Conservation (phyloP, 768 basidiomycete species). For the Mycena kentingensis region DNA sequence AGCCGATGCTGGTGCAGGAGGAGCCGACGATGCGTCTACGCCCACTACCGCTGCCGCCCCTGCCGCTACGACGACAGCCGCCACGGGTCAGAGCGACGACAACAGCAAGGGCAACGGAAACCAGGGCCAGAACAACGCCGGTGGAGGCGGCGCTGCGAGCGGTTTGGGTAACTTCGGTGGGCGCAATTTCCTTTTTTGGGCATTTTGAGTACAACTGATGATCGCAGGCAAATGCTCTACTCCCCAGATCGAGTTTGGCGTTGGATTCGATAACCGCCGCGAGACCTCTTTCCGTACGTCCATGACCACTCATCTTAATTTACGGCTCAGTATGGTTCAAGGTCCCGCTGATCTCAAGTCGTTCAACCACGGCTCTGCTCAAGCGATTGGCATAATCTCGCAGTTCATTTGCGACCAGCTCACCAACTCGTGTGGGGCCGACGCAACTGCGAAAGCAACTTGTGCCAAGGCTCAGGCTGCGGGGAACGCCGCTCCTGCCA, state of each 20-base stretch:
- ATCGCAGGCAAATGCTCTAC: conserved; percentile 40
- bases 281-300: conserved; percentile 49
- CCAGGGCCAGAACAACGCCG: no score
- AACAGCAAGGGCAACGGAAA: no score
- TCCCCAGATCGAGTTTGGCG: conserved; percentile 56
- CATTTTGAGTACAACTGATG: no score
- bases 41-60: no score
- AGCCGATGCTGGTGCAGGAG: no score
- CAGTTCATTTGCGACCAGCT: conserved; percentile 58
- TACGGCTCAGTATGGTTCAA: no score
- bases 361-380: conserved; percentile 5
- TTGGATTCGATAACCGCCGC: conserved; percentile 54
- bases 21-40: no score
- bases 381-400: not conserved
- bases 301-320: not conserved
- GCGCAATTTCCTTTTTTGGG: no score
- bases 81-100: no score
- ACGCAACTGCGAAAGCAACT: conserved; percentile 2
- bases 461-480: conserved; percentile 8
- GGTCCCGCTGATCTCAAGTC: not conserved
- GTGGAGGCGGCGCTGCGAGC: no score
- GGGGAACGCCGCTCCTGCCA: conserved; percentile 21
- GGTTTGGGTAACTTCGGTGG: no score
- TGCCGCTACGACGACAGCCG: no score
- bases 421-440: conserved; percentile 46